Conservation (phyloP, 495 filamentous ascomycete genomes). For the Physcia stellaris region DNA sequence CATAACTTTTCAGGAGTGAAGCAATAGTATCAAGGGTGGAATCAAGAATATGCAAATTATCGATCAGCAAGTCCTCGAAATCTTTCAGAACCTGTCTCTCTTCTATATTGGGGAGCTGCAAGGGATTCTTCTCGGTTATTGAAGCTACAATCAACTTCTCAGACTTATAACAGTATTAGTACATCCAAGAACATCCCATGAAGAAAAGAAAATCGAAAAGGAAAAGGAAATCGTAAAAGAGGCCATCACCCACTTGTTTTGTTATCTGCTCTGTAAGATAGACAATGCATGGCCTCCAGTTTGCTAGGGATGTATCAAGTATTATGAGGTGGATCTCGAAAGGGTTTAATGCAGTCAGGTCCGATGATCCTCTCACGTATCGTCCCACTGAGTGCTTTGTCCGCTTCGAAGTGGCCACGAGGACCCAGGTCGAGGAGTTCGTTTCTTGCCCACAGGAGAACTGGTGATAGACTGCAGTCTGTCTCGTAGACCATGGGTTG, state of each 20-base stretch:
- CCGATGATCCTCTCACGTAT: slow-evolving; percentile 1
- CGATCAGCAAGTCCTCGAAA: slow-evolving; percentile 15
- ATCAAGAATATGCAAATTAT: slow-evolving; percentile 8
- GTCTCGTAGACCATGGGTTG: slow-evolving; percentile 21
- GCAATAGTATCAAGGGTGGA: slow-evolving; percentile 9
- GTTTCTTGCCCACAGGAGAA: slow-evolving; percentile 2
- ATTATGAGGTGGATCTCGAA: slow-evolving; percentile 13
- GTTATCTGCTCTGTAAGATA: slow-evolving; percentile 7
- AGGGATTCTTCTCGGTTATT: neutral
- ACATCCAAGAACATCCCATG: neutral
- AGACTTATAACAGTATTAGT: slow-evolving; percentile 2
- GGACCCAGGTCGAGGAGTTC: slow-evolving; percentile 13
- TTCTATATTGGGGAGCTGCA: slow-evolving; percentile 1
- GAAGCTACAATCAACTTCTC: slow-evolving; percentile 4
- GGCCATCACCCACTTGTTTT: slow-evolving; percentile 7
- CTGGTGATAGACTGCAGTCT: slow-evolving; percentile 19
- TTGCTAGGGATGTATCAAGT: slow-evolving; percentile 6
- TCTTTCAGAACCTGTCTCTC: slow-evolving; percentile 13
- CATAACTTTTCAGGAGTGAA: slow-evolving; percentile 5
- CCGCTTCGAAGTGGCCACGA: slow-evolving; percentile 16
- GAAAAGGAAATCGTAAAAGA: too few species aligned
- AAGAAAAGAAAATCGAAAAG: too few species aligned
- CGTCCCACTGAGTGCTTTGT: slow-evolving; percentile 3
- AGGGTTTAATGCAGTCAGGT: slow-evolving; percentile 1
- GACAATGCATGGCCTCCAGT: slow-evolving; percentile 14